phyloP scores from a whole-genome alignment of 2,329 filamentous ascomycete genomes.

The Pseudogymnoascus sp. region DNA sequence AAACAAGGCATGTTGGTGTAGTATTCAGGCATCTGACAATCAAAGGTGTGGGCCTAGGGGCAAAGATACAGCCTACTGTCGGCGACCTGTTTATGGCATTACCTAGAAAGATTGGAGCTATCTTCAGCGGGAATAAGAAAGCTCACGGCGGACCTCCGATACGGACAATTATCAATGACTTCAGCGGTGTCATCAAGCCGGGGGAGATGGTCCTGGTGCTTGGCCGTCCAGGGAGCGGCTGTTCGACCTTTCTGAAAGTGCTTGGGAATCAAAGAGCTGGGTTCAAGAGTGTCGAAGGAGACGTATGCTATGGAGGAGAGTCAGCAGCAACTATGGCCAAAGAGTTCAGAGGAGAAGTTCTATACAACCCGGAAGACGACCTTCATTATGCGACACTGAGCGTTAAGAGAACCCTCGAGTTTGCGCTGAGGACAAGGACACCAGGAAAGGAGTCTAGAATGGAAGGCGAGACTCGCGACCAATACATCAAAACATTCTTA shows the following conservation, averaged over 20 bases:
- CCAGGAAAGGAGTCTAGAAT: conserved; percentile 55
- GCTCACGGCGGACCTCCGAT: conserved; percentile 2
- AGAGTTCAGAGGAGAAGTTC: conserved; percentile 60
- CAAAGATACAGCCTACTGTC: conserved; percentile 41
- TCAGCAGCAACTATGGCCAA: conserved; percentile 56
- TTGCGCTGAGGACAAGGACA: conserved; percentile 61
- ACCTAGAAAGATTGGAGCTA: conserved; percentile 14
- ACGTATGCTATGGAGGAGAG: conserved; percentile 46
- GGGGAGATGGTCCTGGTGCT: conserved; percentile 64
- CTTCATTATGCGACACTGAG: conserved; percentile 72
- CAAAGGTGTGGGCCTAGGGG: conserved; percentile 59
- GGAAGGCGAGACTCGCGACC: conserved; percentile 50
- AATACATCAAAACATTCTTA: conserved; percentile 53
- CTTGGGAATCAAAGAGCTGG: conserved; percentile 36
- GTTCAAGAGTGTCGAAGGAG: conserved; percentile 28
- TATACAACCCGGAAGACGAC: conserved; percentile 71
- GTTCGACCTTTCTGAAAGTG: conserved; percentile 46
- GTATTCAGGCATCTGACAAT: conserved; percentile 64
- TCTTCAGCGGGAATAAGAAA: conserved; percentile 10
- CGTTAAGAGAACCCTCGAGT: conserved; percentile 64
- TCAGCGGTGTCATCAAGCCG: conserved; percentile 56
- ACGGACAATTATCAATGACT: conserved; percentile 13
- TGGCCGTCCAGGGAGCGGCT: conserved; percentile 34
- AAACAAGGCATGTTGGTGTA: conserved; percentile 61
- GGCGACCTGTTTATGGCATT: conserved; percentile 30